A percentile compares a stretch with the other conserved stretches of the same genome.
phyloP scores from a whole-genome alignment of 1,139 yeast genomes.

The Blastobotrys illinoisensis region DNA sequence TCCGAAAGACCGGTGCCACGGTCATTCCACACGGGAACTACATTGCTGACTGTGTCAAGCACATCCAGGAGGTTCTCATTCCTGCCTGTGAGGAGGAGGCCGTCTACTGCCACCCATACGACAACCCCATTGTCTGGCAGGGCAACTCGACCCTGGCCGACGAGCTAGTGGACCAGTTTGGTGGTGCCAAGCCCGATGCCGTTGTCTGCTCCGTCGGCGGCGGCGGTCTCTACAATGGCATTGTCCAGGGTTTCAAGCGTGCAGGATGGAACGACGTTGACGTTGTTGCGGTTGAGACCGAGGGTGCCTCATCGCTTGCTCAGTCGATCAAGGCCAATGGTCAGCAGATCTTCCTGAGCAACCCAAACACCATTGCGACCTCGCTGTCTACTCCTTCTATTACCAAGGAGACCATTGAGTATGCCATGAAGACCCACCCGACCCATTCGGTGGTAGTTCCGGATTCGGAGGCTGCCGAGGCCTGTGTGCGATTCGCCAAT shows the following conservation, averaged over 20 bases:
- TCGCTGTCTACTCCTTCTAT: constrained; percentile 59
- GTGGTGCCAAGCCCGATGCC: constrained; percentile 43
- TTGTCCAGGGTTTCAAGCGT: constrained; percentile 50
- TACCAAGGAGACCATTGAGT: constrained; percentile 44
- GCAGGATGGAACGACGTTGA: constrained; percentile 42
- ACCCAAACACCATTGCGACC: constrained; percentile 54
- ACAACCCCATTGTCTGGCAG: constrained; percentile 60
- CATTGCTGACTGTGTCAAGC: constrained; percentile 60
- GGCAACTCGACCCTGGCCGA: constrained; percentile 60
- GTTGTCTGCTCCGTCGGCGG: constrained; percentile 72
- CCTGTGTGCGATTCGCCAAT: constrained; percentile 47
- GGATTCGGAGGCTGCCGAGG: constrained; percentile 52
- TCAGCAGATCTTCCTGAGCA: constrained; percentile 36
- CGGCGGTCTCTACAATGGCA: constrained; percentile 66
- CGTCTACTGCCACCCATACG: constrained; percentile 67
- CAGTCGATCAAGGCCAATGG: constrained; percentile 42
- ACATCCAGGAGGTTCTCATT: constrained; percentile 39
- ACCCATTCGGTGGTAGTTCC: constrained; percentile 47
- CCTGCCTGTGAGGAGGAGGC: constrained; percentile 26
- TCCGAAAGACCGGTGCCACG: constrained; percentile 47
- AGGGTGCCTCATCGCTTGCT: constrained; percentile 56
- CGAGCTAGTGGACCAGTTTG: constrained; percentile 48
- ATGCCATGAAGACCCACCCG: constrained; percentile 35
- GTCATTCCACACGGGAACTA: constrained; percentile 52
- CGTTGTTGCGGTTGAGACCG: constrained; percentile 57